phyloP scores from a whole-genome alignment of 805 yeast genomes.

The Kuraishia hungarica region DNA sequence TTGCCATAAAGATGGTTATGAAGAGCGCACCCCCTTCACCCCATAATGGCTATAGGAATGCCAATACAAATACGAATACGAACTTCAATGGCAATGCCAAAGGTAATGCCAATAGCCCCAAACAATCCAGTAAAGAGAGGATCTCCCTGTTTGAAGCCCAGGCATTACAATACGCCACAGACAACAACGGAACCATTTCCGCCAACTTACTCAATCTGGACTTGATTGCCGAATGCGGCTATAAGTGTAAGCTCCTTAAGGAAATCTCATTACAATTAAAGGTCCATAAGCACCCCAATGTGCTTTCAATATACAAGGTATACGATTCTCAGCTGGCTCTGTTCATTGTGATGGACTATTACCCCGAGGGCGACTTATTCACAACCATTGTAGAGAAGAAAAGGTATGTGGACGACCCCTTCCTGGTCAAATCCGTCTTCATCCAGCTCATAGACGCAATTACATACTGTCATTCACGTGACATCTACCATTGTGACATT shows the following conservation, averaged over 20 bases:
- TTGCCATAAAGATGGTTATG: slow-evolving; percentile 67
- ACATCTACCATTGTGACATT: slow-evolving; percentile 88
- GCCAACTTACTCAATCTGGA: slow-evolving; percentile 26
- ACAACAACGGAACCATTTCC: slow-evolving; percentile 16
- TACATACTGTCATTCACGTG: slow-evolving; percentile 70
- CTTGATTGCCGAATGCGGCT: slow-evolving; percentile 24
- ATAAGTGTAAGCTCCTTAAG: slow-evolving; percentile 33
- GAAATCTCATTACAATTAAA: slow-evolving; percentile 69
- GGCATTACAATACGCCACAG: slow-evolving; percentile 14
- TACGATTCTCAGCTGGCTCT: slow-evolving; percentile 49
- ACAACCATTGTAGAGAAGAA: slow-evolving; percentile 72
- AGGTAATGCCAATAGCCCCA: no score
- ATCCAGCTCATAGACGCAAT: slow-evolving; percentile 78
- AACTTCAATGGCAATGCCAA: no score
- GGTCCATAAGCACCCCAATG: slow-evolving; percentile 73
- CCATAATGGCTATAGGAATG: background rate
- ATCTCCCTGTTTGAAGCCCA: slow-evolving; percentile 19
- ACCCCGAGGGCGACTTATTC: slow-evolving; percentile 79
- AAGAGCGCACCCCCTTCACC: slow-evolving; percentile 30
- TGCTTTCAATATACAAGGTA: slow-evolving; percentile 68
- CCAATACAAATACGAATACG: no score
- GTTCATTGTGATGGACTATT: slow-evolving; percentile 81
- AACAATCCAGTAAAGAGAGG: slow-evolving; percentile 16
- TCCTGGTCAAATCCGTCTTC: slow-evolving; percentile 47
- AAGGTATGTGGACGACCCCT: slow-evolving; percentile 46